A percentile compares a stretch with the other conserved stretches of the same genome.
Evolutionary conservation across 768 basidiomycete species (phyloP).

Genomic region (Agrocybe chaxingu): DNA sequence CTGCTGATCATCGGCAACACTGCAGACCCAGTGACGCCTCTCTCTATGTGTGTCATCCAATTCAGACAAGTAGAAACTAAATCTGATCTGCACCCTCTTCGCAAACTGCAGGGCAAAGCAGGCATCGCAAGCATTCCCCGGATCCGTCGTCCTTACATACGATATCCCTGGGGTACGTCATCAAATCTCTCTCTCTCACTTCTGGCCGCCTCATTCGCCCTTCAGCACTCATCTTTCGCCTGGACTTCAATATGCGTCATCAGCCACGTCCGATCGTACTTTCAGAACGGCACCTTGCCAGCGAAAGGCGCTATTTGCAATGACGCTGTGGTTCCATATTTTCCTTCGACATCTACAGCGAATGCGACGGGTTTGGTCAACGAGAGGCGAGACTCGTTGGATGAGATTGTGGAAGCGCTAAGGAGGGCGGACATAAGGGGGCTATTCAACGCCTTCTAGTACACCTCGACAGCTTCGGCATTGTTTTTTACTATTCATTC

Average conservation of each 20-base stretch:
- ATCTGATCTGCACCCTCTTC: constrained; percentile 15
- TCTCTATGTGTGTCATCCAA: constrained; percentile 17
- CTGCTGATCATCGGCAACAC: constrained; percentile 39
- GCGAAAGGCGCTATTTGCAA: no score
- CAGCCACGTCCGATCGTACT: constrained; percentile 33
- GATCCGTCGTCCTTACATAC: constrained; percentile 36
- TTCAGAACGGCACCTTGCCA: constrained; percentile 11
- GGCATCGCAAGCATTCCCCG: constrained; percentile 30
- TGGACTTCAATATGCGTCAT: constrained; percentile 32
- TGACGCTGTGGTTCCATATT: no score
- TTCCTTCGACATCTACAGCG: no score
- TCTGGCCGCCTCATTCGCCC: background rate
- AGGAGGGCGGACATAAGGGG: no score
- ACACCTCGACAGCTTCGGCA: no score
- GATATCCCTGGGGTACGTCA: constrained; percentile 34
- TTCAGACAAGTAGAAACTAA: background rate
- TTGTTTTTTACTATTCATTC: no score
- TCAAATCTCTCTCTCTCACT: no score
- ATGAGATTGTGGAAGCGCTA: no score
- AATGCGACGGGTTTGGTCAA: no score
- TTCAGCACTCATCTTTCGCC: constrained; percentile 30
- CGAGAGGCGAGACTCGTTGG: no score
- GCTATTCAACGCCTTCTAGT: no score
- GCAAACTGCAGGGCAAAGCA: constrained; percentile 30
- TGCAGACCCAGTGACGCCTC: constrained; percentile 29